Evolutionary conservation across 441 rosid species (phyloP), one percentile per base, ranked within the genome.

Genomic region (Macaranga tanarius): DNA sequence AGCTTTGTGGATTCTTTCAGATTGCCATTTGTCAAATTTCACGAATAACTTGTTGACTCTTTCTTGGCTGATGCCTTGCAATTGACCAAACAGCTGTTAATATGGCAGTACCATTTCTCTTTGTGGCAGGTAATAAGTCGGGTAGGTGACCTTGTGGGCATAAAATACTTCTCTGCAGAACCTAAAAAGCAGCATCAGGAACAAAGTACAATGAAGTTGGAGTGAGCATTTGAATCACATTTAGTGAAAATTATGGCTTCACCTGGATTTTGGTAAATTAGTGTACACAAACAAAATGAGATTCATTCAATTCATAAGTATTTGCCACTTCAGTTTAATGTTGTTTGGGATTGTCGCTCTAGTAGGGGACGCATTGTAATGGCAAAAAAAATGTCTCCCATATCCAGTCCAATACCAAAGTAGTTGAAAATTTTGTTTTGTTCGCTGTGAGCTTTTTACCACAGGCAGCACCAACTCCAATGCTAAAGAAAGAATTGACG

Each of bases 161-260:
- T 89, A 77, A 92, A 91, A 79, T 92, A 91, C 84, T 92, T 91
- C 82, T 96, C 96, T 0, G 87, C 90, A 2, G 95, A 89, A 64
- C 88, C 93, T 2, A 64, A 79, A 13, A 88, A 90, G 82, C 90
- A 77, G 38, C 64, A 67, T 45, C 51, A 62, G 45, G 76, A 72
- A 23, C 22, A 60, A 42, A 68, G 23, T n/a, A 65, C 19, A 2
- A 20, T 72, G 62, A 72, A 72, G 65, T 45, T 77, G 34, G 76
- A 72, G 22, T 72, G 60, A 67, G 58, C 38, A 31, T 31, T 31
- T 31, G 38, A 31, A 31, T 31, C 38, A 3, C 38, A 31, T 31
- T 5, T 31, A 31, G 38, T 3, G 38, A 31, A 31, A 34, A 34
- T 34, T 34, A 34, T 34, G 38, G 38, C 38, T 5, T 34, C 38